A percentile compares a stretch with the other conserved stretches of the same genome.
phyloP scores from a whole-genome alignment of 2,329 filamentous ascomycete genomes.

The Calonectria pseudoturangicola region DNA sequence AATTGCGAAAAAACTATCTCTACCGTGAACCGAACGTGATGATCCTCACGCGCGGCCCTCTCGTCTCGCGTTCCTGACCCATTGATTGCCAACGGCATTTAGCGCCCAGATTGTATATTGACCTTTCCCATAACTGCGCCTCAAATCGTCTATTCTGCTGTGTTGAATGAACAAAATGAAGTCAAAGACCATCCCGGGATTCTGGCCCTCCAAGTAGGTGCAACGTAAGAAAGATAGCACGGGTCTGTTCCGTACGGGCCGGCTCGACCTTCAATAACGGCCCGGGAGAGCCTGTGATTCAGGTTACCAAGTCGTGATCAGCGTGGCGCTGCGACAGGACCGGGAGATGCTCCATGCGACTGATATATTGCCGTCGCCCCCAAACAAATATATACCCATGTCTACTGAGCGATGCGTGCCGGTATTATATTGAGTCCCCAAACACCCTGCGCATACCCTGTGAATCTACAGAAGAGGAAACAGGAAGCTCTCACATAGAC shows the following conservation, averaged over 20 bases:
- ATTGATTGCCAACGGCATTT: background rate
- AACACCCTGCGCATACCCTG: background rate
- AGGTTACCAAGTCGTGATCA: background rate
- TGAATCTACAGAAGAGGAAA: background rate
- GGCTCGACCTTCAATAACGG: background rate
- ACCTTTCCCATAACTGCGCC: background rate
- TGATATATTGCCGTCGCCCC: background rate
- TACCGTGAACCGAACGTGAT: background rate
- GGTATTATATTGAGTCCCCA: background rate
- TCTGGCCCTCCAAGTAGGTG: background rate
- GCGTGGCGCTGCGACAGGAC: background rate
- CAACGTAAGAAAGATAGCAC: background rate
- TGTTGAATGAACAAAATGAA: background rate
- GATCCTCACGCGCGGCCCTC: background rate
- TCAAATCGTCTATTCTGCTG: background rate
- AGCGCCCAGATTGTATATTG: background rate
- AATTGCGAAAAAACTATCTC: background rate
- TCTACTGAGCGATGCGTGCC: background rate
- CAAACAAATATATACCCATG: background rate
- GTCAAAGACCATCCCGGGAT: background rate
- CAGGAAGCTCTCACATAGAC: background rate
- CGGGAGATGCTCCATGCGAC: background rate
- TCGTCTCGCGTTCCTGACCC: background rate
- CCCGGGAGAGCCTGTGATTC: background rate
- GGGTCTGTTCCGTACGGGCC: background rate